These are phyloP conservation scores for Brassica hybrid DNA, from an alignment of 441 rosid genomes.

Conservation along the genomic window DNA sequence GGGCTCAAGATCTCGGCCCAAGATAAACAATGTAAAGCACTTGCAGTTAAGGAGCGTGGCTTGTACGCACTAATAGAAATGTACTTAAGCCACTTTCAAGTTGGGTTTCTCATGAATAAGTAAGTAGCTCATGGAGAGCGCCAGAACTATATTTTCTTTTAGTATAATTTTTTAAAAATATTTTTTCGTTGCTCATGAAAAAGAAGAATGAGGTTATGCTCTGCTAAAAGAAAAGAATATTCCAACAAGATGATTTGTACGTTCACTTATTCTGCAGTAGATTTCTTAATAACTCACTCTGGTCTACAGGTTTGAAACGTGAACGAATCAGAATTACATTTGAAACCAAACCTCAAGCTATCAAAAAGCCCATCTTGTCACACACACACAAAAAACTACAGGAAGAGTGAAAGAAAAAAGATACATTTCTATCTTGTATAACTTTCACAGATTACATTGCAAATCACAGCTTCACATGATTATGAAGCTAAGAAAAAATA, in stretches of 20 bases:
- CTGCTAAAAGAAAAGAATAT: background rate
- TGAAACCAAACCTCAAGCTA: conserved; percentile 30
- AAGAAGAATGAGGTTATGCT: background rate
- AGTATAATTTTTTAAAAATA: no score
- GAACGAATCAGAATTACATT: conserved; percentile 12
- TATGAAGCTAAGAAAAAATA: background rate
- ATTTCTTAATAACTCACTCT: background rate
- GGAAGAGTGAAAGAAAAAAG: background rate
- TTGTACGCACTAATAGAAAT: background rate
- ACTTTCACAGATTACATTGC: background rate
- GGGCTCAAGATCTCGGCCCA: background rate
- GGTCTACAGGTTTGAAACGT: background rate
- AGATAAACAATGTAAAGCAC: background rate
- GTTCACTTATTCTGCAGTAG: background rate
- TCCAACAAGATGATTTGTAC: background rate
- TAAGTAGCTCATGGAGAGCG: background rate
- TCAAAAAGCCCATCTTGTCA: conserved; percentile 23
- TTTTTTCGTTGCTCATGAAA: background rate
- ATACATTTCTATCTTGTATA: background rate
- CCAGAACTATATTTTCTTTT: background rate
- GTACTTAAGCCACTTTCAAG: background rate
- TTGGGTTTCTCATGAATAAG: no score
- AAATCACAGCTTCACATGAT: conserved; percentile 10
- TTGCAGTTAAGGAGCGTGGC: background rate
- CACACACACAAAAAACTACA: background rate